Evolutionary conservation across 2,329 filamentous ascomycete species (phyloP), one percentile per base, ranked within the genome.

Genomic region (Aspergillus tanneri): DNA sequence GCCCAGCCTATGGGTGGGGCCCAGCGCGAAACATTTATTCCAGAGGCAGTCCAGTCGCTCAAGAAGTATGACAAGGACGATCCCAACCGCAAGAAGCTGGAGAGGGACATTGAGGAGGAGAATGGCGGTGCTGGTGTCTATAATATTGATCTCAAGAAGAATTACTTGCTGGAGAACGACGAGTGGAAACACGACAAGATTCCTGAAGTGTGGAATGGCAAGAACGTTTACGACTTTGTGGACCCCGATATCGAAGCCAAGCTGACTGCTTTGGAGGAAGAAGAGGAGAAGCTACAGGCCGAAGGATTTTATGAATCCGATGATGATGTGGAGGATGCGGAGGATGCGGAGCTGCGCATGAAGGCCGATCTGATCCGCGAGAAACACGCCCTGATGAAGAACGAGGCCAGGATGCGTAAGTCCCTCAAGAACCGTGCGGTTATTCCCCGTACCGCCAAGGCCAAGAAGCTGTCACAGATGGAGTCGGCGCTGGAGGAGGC

Each of bases 101-200:
- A 93, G 63, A 85, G 87, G 55, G 93, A 99, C 63, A 73, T 95
- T 54, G 90, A 99, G 72, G 88, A 85, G 62, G 88, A 95, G 73
- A 88, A 96, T 52, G 93, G 93, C 48, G 93, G 93, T 62, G 88
- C 93, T 34, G 93, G 95, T 74, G 93, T 99, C 40, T 97, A 87
- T 82, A 97, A 90, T 70, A 84, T 96, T 62, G 90, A 99, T 66
- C 80, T 97, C 64, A 87, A 89, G 70, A 83, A 89, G 66, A 88
- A 93, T 65, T 99, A 95, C 71, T 73, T 90, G 12, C 84, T 97
- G 54, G 89, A 87, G 55, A 83, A 96, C 67, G 83, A 87, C 34
- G 90, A 93, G 49, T 97, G 93, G 93, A 96, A 95, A 71, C 83
- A 96, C 68, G 95, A 99, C 76, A 90, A 88, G 73, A 88, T 97